A percentile compares a stretch with the other conserved stretches of the same genome.
These are phyloP conservation scores for Wickerhamomyces subpelliculosus DNA, from an alignment of 805 yeast species.

Conservation along the genomic window DNA sequence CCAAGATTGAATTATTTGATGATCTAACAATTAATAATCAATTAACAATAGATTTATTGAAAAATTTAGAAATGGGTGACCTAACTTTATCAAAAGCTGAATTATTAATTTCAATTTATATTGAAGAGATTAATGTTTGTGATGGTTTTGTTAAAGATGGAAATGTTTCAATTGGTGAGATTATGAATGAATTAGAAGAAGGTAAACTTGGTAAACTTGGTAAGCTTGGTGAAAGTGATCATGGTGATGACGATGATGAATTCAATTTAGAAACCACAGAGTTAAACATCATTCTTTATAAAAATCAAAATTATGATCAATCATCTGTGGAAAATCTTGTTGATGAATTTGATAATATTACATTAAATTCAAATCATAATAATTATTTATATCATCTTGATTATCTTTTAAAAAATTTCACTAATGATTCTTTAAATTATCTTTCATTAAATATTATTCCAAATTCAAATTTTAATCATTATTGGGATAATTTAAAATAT, in stretches of 20 bases:
- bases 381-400: too few species aligned
- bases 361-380: constrained; percentile 13
- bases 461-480: constrained; percentile 20
- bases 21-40: not conserved
- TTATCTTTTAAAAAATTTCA: too few species aligned
- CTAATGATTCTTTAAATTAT: too few species aligned
- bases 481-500: constrained; percentile 31
- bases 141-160: not conserved
- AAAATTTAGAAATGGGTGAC: not conserved
- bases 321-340: not conserved
- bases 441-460: constrained; percentile 22
- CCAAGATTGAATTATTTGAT: not conserved
- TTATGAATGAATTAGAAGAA: too few species aligned
- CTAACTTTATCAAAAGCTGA: constrained; percentile 1
- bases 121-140: not conserved
- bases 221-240: too few species aligned
- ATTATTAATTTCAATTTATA: not conserved
- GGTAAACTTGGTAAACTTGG: too few species aligned
- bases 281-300: not conserved
- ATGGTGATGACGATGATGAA: not conserved
- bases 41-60: not conserved
- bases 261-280: not conserved
- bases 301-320: not conserved
- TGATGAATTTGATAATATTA: constrained; percentile 26
- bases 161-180: too few species aligned